phyloP scores from a whole-genome alignment of 352 stramenopile species.

The Saprolegnia parasitica region DNA sequence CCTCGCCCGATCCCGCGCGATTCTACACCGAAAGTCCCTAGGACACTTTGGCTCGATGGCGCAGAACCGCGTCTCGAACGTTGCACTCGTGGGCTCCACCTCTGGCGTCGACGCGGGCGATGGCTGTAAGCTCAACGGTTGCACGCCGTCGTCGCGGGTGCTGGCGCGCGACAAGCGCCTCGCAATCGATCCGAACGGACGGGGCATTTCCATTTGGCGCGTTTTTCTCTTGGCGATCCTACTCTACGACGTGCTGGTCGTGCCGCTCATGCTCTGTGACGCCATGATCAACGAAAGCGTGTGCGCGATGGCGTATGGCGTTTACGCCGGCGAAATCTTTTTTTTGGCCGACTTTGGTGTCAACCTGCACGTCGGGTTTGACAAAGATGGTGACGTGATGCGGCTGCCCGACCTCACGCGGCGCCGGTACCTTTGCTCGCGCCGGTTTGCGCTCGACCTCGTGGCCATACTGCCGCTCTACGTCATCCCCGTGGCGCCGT shows the following conservation, averaged over 20 bases:
- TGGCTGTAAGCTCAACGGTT: neutral
- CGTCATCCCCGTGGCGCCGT: neutral
- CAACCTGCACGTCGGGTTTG: constrained; percentile 11
- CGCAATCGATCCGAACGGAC: constrained; percentile 52
- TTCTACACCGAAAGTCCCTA: neutral
- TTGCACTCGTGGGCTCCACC: neutral
- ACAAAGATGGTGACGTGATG: constrained; percentile 16
- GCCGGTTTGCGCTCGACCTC: constrained; percentile 1
- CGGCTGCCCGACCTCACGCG: constrained; percentile 3
- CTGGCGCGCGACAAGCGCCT: neutral
- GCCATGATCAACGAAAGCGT: neutral
- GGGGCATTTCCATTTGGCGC: constrained; percentile 47
- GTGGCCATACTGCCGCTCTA: neutral
- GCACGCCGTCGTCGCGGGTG: constrained; percentile 10
- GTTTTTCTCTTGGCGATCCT: constrained; percentile 50
- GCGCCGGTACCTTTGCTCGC: constrained; percentile 8
- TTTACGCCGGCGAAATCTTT: neutral
- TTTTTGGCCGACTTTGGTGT: constrained; percentile 19
- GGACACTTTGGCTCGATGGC: too few species aligned
- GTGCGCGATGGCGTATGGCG: neutral
- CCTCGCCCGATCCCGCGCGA: neutral
- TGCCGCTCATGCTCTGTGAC: constrained; percentile 40
- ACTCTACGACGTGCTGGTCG: constrained; percentile 45
- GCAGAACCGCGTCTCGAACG: neutral
- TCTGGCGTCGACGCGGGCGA: neutral